Evolutionary conservation across 768 basidiomycete genomes (phyloP).

Genomic region (Xerocomus spinulosus): DNA sequence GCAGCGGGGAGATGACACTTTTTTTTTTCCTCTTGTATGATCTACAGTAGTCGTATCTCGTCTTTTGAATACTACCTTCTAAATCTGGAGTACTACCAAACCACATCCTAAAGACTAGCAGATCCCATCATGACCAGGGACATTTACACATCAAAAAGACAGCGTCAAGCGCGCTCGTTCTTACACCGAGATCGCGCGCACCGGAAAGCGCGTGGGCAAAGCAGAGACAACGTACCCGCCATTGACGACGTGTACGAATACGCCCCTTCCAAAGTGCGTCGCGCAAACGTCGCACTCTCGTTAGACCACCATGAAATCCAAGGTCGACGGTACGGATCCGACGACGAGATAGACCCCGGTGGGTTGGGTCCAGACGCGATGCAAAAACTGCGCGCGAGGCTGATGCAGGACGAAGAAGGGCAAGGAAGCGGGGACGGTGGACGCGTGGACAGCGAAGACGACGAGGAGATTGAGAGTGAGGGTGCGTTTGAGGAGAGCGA

Average conservation of each 20-base stretch:
- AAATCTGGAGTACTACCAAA: constrained; percentile 14
- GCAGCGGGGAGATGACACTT: background rate
- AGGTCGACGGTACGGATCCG: constrained; percentile 28
- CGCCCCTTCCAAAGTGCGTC: constrained; percentile 42
- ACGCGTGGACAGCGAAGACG: constrained; percentile 61
- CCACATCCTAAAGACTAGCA: background rate
- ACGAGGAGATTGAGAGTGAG: constrained; percentile 85
- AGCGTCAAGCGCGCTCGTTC: background rate
- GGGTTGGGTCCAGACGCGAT: constrained; percentile 26
- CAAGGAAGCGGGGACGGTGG: constrained; percentile 21
- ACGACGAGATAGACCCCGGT: constrained; percentile 38
- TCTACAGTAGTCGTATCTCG: no score
- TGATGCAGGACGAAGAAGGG: constrained; percentile 52
- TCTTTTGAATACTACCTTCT: constrained; percentile 27
- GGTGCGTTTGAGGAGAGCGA: constrained; percentile 80
- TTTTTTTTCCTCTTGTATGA: constrained; percentile 9
- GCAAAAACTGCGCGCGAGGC: constrained; percentile 38
- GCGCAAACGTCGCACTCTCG: constrained; percentile 49
- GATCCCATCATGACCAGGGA: constrained; percentile 15
- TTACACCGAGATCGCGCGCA: constrained; percentile 47
- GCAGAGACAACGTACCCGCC: constrained; percentile 22
- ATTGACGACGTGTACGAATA: constrained; percentile 64
- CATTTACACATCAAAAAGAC: constrained; percentile 12
- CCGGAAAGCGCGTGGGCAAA: constrained; percentile 30
- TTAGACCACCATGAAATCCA: constrained; percentile 54